A percentile compares a stretch with the other conserved stretches of the same genome.
phyloP scores from a whole-genome alignment of 2,329 filamentous ascomycete species.

The Fonsecaea multimorphosa region DNA sequence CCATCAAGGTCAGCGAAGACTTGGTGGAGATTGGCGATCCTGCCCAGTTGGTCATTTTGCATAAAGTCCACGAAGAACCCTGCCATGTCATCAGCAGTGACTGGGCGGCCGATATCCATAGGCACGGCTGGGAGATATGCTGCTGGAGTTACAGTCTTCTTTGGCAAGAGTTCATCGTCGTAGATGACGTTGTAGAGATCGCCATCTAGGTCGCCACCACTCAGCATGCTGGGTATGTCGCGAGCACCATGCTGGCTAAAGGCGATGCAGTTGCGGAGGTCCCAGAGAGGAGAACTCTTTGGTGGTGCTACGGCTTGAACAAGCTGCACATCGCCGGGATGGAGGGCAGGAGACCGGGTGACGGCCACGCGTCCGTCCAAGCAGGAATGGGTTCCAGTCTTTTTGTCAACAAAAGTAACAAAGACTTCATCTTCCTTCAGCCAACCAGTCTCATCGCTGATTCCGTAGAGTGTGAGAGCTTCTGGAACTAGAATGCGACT shows the following conservation, averaged over 20 bases:
- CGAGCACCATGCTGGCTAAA: slow-evolving; percentile 74
- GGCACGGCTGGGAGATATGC: slow-evolving; percentile 70
- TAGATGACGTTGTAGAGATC: slow-evolving; percentile 83
- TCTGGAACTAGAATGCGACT: slow-evolving; percentile 73
- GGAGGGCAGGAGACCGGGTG: slow-evolving; percentile 77
- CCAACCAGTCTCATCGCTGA: slow-evolving; percentile 80
- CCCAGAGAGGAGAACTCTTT: slow-evolving; percentile 62
- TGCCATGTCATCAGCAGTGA: slow-evolving; percentile 71
- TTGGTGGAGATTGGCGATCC: slow-evolving; percentile 69
- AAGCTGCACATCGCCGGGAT: slow-evolving; percentile 79
- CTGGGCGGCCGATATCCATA: slow-evolving; percentile 64
- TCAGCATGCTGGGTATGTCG: slow-evolving; percentile 80
- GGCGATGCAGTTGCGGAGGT: slow-evolving; percentile 74
- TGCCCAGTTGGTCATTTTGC: slow-evolving; percentile 68
- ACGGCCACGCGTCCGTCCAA: slow-evolving; percentile 59
- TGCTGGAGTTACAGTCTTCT: slow-evolving; percentile 61
- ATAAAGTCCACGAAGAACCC: slow-evolving; percentile 81
- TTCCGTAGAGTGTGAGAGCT: slow-evolving; percentile 76
- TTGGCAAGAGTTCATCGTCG: slow-evolving; percentile 53
- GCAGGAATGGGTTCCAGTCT: slow-evolving; percentile 23
- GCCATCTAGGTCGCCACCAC: slow-evolving; percentile 83
- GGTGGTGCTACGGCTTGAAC: slow-evolving; percentile 67
- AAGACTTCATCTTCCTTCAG: slow-evolving; percentile 73
- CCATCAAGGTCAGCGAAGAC: slow-evolving; percentile 67
- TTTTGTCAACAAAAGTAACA: slow-evolving; percentile 60